A percentile compares a stretch with the other conserved stretches of the same genome.
Evolutionary conservation across 2,329 filamentous ascomycete species (phyloP).

Genomic region (Juglanconis oblonga): DNA sequence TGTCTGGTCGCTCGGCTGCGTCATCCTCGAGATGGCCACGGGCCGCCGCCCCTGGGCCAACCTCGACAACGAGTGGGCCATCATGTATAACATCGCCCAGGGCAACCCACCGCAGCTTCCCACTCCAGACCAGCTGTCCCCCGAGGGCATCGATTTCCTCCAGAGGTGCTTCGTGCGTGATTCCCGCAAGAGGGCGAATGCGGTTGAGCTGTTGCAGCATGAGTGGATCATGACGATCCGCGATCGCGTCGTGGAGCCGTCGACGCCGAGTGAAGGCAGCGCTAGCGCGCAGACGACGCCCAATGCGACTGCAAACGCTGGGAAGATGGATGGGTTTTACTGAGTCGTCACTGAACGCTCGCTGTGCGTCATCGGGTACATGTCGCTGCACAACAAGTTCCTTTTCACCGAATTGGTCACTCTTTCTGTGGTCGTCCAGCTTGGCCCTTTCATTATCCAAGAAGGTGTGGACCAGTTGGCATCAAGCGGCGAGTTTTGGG

Average conservation of each 20-base stretch:
- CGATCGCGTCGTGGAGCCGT: slow-evolving; percentile 61
- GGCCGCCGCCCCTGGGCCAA: slow-evolving; percentile 91
- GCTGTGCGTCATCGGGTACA: neutral
- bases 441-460: neutral
- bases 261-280: slow-evolving; percentile 58
- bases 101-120: slow-evolving; percentile 90
- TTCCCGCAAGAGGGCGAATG: slow-evolving; percentile 73
- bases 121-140: slow-evolving; percentile 76
- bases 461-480: neutral
- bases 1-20: slow-evolving; percentile 94
- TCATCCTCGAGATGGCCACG: slow-evolving; percentile 96
- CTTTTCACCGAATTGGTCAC: neutral
- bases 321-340: slow-evolving; percentile 33
- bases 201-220: slow-evolving; percentile 87
- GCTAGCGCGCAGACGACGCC: slow-evolving; percentile 40
- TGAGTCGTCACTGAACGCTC: slow-evolving; percentile 9
- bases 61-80: slow-evolving; percentile 98
- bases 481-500: slow-evolving; percentile 11
- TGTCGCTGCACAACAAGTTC: neutral
- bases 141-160: slow-evolving; percentile 83
- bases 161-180: slow-evolving; percentile 83
- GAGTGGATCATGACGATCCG: slow-evolving; percentile 78
- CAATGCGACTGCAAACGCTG: slow-evolving; percentile 26
- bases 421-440: neutral
- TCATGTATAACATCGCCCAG: slow-evolving; percentile 99